Evolutionary conservation across 1,284 basidiomycete genomes (phyloP), one percentile per base, ranked within the genome.

Genomic region (Athelia sp.): DNA sequence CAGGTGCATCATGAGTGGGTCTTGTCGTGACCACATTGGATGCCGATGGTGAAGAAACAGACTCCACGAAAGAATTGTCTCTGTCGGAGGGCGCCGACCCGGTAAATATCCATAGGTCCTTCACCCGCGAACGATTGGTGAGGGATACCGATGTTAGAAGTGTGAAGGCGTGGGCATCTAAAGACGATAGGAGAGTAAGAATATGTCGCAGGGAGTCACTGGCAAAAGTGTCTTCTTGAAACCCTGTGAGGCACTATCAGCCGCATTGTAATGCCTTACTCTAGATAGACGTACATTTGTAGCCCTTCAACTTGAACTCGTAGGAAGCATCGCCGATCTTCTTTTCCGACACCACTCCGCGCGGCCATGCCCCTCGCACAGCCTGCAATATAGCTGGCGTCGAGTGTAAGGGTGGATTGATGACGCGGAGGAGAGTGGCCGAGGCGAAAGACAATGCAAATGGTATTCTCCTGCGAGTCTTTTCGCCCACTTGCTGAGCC

Each of bases 241-340:
- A 89, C 81, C 82, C 85, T 87, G 54, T 36, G 48, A 52, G 53
- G 55, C 54, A 58, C 55, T 47, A 52, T 53, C 13, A 44, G 38
- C 49, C 26, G 26, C 26, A 29, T 4, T 29, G 4, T 4, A 29
- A 4, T 29, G 26, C 4, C 13, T 29, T 4, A 29, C 26, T 29
- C 6, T 6, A 6, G 13, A 29, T 40, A 43, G 45, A 70, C 80
- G 51, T 60, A 88, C 87, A 87, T 70, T 76, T 82, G 62, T 89
- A 90, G 15, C 87, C 87, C 57, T 86, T 87, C 49, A 90, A 70
- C 61, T 85, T 88, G 67, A 90, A 90, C 62, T 90, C 87, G 59
- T 78, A 90, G 15, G 79, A 78, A 48, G 77, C 76, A 29, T 84
- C 80, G 10, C 78, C 82, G 1, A 87, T 71, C 60, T 84, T 89